phyloP scores from a whole-genome alignment of 768 basidiomycete genomes.

The Pleurotus platypus region DNA sequence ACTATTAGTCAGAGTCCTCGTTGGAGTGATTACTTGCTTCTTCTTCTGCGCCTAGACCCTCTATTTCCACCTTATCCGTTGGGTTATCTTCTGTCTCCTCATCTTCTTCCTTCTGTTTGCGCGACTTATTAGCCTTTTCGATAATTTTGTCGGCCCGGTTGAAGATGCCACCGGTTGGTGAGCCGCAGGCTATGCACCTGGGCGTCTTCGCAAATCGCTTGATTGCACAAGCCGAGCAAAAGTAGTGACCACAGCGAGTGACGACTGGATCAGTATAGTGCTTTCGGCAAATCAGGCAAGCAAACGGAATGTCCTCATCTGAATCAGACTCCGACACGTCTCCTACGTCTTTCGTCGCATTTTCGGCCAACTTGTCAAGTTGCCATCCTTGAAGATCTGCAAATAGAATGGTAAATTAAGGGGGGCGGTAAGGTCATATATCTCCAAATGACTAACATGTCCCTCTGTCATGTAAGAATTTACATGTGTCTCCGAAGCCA shows the following conservation, averaged over 20 bases:
- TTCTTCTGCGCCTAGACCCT: conserved; percentile 42
- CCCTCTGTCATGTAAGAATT: conserved; percentile 97
- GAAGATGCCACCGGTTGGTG: conserved; percentile 93
- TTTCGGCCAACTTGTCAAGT: conserved; percentile 88
- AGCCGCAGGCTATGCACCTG: conserved; percentile 92
- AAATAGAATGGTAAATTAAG: conserved; percentile 11
- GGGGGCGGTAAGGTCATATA: conserved; percentile 3
- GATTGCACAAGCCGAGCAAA: conserved; percentile 93
- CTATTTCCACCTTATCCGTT: conserved; percentile 51
- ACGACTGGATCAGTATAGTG: conserved; percentile 94
- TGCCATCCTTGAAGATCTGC: conserved; percentile 98
- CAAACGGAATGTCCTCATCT: conserved; percentile 91
- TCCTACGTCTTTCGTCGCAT: conserved; percentile 57
- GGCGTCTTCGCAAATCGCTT: conserved; percentile 92
- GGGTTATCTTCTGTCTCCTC: conserved; percentile 41
- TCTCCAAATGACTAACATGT: conserved; percentile 59
- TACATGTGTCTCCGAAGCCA: conserved; percentile 98
- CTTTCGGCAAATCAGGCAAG: conserved; percentile 96
- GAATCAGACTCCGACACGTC: conserved; percentile 66
- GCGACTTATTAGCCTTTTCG: conserved; percentile 77
- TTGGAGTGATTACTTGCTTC: conserved; percentile 27
- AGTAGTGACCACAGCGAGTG: conserved; percentile 96
- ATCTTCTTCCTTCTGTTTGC: conserved; percentile 43
- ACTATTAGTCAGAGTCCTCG: conserved; percentile 26
- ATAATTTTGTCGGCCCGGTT: conserved; percentile 93